Percentiles rank a stretch among this genome's conserved stretches.
phyloP scores from a whole-genome alignment of 78 protist genomes.

The Mantamonas sphyraenae region DNA sequence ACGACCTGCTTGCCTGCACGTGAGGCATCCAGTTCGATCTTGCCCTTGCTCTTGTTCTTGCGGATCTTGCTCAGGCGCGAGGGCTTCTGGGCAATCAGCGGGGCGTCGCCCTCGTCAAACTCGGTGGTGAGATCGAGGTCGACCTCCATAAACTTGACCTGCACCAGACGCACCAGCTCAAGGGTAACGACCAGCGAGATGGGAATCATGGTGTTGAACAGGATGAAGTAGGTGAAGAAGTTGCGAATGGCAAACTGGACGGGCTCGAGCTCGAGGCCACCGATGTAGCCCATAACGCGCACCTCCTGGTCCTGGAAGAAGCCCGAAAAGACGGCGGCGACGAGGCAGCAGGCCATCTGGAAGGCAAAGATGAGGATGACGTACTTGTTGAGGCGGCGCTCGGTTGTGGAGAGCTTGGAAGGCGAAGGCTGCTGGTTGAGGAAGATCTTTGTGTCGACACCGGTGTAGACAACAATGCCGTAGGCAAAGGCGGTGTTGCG shows the following conservation, averaged over 20 bases:
- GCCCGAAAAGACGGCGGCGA: background rate
- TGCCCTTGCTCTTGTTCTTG: no score
- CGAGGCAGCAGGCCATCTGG: conserved; percentile 7
- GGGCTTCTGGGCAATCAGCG: background rate
- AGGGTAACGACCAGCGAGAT: conserved; percentile 46
- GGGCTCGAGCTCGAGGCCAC: conserved; percentile 2
- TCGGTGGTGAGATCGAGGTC: background rate
- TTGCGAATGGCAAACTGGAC: background rate
- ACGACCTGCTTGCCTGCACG: conserved; percentile 9
- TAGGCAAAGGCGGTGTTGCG: conserved; percentile 41
- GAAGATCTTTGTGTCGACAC: conserved; percentile 68
- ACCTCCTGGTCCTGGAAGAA: background rate
- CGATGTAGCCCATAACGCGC: background rate
- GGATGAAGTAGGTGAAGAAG: conserved; percentile 25
- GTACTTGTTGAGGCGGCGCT: conserved; percentile 6
- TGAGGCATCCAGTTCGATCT: no score
- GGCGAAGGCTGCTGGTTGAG: conserved; percentile 22
- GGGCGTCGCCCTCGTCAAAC: no score
- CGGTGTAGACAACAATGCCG: conserved; percentile 70
- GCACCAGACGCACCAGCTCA: conserved; percentile 39
- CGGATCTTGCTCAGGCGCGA: no score
- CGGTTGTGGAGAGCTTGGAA: background rate
- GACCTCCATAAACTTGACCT: background rate
- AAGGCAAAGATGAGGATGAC: conserved; percentile 9
- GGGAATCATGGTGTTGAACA: conserved; percentile 38